Percentiles rank a stretch among this genome's conserved stretches.
These are phyloP conservation scores for Zoysia pacifica DNA, from an alignment of 176 grass and related monocot genomes.

Conservation along the genomic window DNA sequence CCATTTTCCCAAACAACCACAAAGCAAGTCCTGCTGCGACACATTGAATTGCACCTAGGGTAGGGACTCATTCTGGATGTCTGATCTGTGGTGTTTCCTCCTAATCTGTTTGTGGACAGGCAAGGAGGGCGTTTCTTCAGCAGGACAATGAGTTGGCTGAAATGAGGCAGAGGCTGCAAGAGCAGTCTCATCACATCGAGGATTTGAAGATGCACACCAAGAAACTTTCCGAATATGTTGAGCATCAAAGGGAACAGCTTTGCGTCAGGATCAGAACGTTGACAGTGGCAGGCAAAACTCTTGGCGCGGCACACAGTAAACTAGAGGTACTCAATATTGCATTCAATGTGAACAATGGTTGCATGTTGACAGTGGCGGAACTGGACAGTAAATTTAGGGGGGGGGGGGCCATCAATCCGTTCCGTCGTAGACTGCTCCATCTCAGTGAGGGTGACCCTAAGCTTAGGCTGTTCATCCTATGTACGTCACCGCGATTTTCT, in stretches of 20 bases:
- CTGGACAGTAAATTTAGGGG: too few relatives aligned
- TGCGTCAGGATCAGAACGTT: conserved; percentile 60
- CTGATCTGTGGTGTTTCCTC: neutral
- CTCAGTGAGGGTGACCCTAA: too few relatives aligned
- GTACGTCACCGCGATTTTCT: too few relatives aligned
- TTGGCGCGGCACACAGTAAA: conserved; percentile 39
- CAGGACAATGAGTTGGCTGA: conserved; percentile 69
- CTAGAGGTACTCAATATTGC: conserved; percentile 56
- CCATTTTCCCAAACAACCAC: too few relatives aligned
- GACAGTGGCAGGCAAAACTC: conserved; percentile 57
- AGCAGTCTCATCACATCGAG: conserved; percentile 38
- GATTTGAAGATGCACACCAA: conserved; percentile 45
- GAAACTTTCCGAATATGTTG: conserved; percentile 50
- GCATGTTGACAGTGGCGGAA: too few relatives aligned
- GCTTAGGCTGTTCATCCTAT: too few relatives aligned
- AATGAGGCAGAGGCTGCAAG: conserved; percentile 57
- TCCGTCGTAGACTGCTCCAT: too few relatives aligned
- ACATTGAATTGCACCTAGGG: neutral
- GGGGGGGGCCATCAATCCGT: too few relatives aligned
- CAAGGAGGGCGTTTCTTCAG: conserved; percentile 50
- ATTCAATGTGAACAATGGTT: neutral
- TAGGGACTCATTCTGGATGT: neutral
- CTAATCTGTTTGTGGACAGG: conserved; percentile 36
- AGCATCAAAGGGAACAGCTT: conserved; percentile 53
- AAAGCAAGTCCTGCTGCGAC: too few relatives aligned